A percentile compares a stretch with the other conserved stretches of the same genome.
Conservation (phyloP, 129 eudicot species). For the Centrapalus pauciflorus region DNA sequence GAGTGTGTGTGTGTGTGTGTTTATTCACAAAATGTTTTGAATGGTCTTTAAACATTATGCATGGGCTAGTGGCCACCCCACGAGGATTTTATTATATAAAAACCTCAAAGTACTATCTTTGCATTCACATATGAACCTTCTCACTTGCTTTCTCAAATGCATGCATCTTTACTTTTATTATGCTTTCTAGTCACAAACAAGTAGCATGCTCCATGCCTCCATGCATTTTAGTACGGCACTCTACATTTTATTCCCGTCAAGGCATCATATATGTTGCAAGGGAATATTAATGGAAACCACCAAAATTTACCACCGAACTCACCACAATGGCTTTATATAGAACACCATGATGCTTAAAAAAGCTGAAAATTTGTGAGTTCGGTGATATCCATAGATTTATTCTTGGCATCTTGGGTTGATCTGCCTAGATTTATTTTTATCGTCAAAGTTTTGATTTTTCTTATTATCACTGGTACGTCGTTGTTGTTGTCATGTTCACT, state of each 20-base stretch:
- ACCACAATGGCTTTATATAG: not conserved
- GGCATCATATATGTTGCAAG: not conserved
- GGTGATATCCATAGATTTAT: not conserved
- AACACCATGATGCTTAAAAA: not conserved
- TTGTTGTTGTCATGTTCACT: slow-evolving; percentile 14
- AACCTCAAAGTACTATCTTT: too few species aligned
- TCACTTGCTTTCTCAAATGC: not conserved
- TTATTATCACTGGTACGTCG: too few species aligned
- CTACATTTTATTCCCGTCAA: not conserved
- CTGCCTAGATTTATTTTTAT: too few species aligned
- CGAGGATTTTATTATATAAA: not conserved
- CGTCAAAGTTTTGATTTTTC: too few species aligned
- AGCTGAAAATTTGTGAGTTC: not conserved
- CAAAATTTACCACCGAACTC: not conserved
- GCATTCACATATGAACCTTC: too few species aligned
- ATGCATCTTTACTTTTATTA: not conserved
- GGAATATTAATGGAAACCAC: not conserved
- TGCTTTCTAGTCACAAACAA: not conserved
- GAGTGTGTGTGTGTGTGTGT: not conserved
- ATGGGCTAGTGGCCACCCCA: not conserved
- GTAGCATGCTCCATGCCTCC: not conserved
- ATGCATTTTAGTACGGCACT: not conserved
- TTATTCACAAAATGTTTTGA: not conserved
- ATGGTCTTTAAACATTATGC: not conserved
- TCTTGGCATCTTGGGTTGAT: too few species aligned